Conservation (phyloP, 495 filamentous ascomycete species). For the Tuber borchii region DNA sequence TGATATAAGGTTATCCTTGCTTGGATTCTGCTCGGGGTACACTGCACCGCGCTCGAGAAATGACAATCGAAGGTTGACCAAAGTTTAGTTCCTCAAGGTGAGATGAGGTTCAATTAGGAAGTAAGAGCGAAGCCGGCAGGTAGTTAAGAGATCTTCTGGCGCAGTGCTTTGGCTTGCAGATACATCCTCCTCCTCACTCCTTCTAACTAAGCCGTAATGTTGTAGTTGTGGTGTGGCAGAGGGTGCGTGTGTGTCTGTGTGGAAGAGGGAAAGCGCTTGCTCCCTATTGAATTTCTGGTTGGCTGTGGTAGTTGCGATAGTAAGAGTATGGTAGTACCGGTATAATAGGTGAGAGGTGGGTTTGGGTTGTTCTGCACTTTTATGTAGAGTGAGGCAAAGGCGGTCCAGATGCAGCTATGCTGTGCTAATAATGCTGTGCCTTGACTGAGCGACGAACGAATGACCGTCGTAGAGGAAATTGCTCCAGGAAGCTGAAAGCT, state of each 20-base stretch:
- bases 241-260: not conserved
- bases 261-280: not conserved
- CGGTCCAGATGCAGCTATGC: not conserved
- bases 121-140: not conserved
- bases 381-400: not conserved
- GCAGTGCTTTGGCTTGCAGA: slow-evolving; percentile 29
- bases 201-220: not conserved
- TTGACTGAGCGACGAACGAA: not conserved
- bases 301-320: not conserved
- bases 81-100: slow-evolving; percentile 3
- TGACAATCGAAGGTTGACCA: not conserved
- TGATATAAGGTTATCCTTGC: not conserved
- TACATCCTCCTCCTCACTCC: slow-evolving; percentile 28
- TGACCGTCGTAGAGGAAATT: not conserved
- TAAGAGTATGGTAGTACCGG: not conserved
- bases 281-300: not conserved
- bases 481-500: not conserved
- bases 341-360: not conserved
- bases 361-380: not conserved
- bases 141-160: slow-evolving; percentile 41
- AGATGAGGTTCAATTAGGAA: slow-evolving; percentile 3
- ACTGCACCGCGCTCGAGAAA: not conserved
- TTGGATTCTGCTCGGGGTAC: not conserved
- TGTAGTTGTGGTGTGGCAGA: not conserved
- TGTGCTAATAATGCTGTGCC: not conserved